Conservation (phyloP, 306 rosid genomes). For the Gillenia trifoliata region DNA sequence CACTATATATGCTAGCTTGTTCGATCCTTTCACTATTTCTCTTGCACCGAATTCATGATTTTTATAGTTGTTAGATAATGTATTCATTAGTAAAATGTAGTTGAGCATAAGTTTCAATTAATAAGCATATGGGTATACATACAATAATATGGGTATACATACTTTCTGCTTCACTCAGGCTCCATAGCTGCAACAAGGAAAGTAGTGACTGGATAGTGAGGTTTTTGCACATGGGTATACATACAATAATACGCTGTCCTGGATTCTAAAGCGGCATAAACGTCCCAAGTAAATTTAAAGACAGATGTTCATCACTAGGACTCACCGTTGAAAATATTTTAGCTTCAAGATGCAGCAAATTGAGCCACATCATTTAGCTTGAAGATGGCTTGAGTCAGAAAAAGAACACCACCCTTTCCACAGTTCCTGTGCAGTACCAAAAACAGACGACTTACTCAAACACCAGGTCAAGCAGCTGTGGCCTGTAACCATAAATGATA, state of each 20-base stretch:
- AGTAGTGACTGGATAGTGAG: conserved; percentile 13
- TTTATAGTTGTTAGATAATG: too few relatives aligned
- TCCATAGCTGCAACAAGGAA: conserved; percentile 59
- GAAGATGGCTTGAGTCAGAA: conserved; percentile 72
- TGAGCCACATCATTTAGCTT: conserved; percentile 42
- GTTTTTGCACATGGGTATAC: conserved; percentile 7
- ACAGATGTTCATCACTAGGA: conserved; percentile 20
- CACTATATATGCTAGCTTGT: too few relatives aligned
- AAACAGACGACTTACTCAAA: conserved; percentile 10
- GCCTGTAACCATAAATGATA: conserved; percentile 49
- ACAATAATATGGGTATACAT: too few relatives aligned
- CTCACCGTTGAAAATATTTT: conserved; percentile 81
- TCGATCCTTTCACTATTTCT: too few relatives aligned
- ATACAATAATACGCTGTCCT: conserved; percentile 20
- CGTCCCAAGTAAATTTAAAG: conserved; percentile 6
- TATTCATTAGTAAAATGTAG: too few relatives aligned
- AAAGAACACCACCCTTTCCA: conserved; percentile 78
- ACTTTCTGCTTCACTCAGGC: conserved; percentile 84
- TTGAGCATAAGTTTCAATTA: too few relatives aligned
- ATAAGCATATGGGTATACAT: too few relatives aligned
- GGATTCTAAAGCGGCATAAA: conserved; percentile 25
- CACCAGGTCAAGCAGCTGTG: conserved; percentile 79
- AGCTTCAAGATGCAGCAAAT: conserved; percentile 44
- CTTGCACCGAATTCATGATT: too few relatives aligned
- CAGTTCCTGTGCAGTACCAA: conserved; percentile 62